These are phyloP conservation scores for Epichloe baconii DNA, from an alignment of 2,329 filamentous ascomycete genomes.

Conservation along the genomic window DNA sequence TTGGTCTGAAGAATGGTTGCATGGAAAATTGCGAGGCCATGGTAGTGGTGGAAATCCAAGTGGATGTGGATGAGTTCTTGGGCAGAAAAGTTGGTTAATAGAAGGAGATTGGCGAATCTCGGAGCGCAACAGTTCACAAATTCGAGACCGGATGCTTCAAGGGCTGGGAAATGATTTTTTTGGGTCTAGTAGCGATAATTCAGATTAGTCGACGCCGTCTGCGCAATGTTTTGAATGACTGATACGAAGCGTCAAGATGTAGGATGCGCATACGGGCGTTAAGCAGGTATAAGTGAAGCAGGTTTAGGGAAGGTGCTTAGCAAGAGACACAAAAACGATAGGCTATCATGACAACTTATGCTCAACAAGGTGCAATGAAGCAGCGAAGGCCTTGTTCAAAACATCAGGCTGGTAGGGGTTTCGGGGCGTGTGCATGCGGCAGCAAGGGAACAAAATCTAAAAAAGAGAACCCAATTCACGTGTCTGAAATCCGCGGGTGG, in stretches of 20 bases:
- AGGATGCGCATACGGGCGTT: neutral
- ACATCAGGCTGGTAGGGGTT: neutral
- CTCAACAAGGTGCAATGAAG: neutral
- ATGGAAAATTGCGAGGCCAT: conserved; percentile 40
- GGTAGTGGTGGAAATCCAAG: conserved; percentile 12
- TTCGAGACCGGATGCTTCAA: neutral
- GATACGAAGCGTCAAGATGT: neutral
- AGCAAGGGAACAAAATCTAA: neutral
- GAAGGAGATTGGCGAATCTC: neutral
- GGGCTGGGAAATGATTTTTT: neutral
- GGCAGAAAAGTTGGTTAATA: neutral
- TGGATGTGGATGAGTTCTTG: neutral
- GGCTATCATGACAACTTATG: too few relatives aligned
- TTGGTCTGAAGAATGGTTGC: conserved; percentile 37
- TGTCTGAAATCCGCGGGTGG: neutral
- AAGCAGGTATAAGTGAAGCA: neutral
- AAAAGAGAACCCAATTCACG: neutral
- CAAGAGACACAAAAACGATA: too few relatives aligned
- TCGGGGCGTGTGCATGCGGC: neutral
- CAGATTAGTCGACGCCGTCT: neutral
- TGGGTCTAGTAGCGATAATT: neutral
- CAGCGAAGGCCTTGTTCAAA: neutral
- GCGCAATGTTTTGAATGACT: neutral
- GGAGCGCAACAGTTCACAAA: neutral
- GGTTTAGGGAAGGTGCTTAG: neutral